Evolutionary conservation across 2,329 filamentous ascomycete species (phyloP).

Genomic region (Elsinoe ampelina): DNA sequence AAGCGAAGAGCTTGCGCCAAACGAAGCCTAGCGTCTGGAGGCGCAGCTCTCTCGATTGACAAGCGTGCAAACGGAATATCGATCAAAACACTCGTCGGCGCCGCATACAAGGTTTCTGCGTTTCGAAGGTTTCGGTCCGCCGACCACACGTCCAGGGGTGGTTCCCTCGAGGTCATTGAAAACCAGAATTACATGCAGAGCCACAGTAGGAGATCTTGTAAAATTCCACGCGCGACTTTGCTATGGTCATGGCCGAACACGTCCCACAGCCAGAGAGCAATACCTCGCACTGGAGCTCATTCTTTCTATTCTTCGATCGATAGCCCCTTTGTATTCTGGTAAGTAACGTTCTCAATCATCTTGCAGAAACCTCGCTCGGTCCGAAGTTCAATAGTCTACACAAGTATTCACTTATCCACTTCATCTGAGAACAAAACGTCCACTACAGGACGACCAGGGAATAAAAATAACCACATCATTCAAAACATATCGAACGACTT

Average conservation of each 20-base stretch:
- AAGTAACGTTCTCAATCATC: background rate
- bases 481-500: background rate
- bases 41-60: background rate
- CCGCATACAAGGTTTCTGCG: background rate
- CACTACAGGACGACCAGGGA: background rate
- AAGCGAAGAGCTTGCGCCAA: background rate
- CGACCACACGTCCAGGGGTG: background rate
- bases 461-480: background rate
- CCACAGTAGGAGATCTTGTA: background rate
- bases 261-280: background rate
- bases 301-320: no score
- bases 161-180: background rate
- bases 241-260: background rate
- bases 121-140: background rate
- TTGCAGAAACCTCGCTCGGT: background rate
- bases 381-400: background rate
- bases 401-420: background rate
- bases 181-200: background rate
- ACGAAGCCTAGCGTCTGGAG: background rate
- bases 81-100: conserved; percentile 1
- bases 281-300: no score
- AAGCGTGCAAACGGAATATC: background rate
- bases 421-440: background rate
- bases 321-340: background rate
- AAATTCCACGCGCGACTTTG: background rate